Evolutionary conservation across 208 protist genomes (phyloP).

Genomic region (Acanthamoeba sp.): DNA sequence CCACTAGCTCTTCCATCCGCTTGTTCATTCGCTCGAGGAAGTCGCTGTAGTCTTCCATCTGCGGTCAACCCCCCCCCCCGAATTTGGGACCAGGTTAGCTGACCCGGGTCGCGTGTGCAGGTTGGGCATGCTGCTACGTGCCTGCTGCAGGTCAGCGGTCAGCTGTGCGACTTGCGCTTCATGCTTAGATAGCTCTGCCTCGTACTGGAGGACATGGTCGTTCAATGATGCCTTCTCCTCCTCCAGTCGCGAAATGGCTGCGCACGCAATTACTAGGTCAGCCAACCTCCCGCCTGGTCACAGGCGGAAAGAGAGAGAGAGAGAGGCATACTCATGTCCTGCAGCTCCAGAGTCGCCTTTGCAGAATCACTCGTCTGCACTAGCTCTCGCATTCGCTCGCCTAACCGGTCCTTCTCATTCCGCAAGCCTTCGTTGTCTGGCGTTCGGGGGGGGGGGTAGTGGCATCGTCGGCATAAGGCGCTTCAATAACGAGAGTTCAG

Average conservation of each 20-base stretch:
- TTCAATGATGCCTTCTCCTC: constrained; percentile 49
- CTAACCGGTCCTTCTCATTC: constrained; percentile 9
- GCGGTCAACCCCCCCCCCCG: too few relatives aligned
- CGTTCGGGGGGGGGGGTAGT: too few relatives aligned
- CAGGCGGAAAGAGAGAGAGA: background rate
- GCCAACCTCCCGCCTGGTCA: too few relatives aligned
- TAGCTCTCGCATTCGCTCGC: constrained; percentile 16
- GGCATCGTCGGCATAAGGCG: too few relatives aligned
- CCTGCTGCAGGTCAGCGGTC: constrained; percentile 36
- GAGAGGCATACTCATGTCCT: constrained; percentile 36
- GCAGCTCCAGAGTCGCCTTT: constrained; percentile 41
- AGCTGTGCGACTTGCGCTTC: constrained; percentile 35
- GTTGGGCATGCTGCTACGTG: background rate
- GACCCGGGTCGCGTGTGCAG: too few relatives aligned
- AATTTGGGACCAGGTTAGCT: too few relatives aligned
- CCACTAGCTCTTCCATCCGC: constrained; percentile 62
- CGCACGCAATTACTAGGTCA: background rate
- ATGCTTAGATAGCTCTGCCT: constrained; percentile 57
- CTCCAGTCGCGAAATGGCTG: constrained; percentile 51
- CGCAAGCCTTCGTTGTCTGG: constrained; percentile 46
- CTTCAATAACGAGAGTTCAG: too few relatives aligned
- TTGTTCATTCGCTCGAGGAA: constrained; percentile 35
- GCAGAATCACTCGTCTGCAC: background rate
- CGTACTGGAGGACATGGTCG: constrained; percentile 70
- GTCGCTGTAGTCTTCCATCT: constrained; percentile 32